A percentile compares a stretch with the other conserved stretches of the same genome.
Evolutionary conservation across 1,284 basidiomycete species (phyloP).

Genomic region (Sporisorium graminicola): DNA sequence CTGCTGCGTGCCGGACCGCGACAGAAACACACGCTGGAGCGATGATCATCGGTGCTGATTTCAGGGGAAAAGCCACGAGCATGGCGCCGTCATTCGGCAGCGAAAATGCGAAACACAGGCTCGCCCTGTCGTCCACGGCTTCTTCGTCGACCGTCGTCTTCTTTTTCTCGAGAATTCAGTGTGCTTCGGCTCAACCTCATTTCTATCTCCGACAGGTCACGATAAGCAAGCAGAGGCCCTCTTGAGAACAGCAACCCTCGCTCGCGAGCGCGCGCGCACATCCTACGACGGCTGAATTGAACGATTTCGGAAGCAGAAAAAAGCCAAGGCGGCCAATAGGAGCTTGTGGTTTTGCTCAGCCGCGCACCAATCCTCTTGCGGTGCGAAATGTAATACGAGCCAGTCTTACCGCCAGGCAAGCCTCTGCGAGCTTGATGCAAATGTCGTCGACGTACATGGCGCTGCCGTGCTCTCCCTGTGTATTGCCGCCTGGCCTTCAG

Average conservation of each 20-base stretch:
- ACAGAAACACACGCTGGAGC: background rate
- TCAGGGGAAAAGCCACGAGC: background rate
- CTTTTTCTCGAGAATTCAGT: background rate
- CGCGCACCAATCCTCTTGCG: background rate
- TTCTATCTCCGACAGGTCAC: constrained; percentile 32
- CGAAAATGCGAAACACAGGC: constrained; percentile 3
- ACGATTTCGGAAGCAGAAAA: too few relatives aligned
- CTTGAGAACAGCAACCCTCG: too few relatives aligned
- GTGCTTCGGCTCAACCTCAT: constrained; percentile 16
- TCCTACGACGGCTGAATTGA: too few relatives aligned
- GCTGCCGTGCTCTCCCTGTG: background rate
- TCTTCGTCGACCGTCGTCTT: too few relatives aligned
- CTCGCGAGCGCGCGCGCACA: background rate
- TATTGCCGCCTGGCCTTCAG: background rate
- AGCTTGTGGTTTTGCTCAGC: background rate
- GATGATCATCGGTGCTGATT: constrained; percentile 30
- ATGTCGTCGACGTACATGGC: constrained; percentile 19
- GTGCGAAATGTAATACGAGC: background rate
- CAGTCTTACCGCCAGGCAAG: background rate
- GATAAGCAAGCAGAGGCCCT: constrained; percentile 21
- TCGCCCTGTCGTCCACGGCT: background rate
- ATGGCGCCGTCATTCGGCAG: constrained; percentile 24
- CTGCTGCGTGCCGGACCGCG: constrained; percentile 5
- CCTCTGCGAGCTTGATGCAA: background rate
- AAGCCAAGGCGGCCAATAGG: background rate